Evolutionary conservation across 2,329 filamentous ascomycete species (phyloP).

Genomic region (Dactylellina haptotyla): DNA sequence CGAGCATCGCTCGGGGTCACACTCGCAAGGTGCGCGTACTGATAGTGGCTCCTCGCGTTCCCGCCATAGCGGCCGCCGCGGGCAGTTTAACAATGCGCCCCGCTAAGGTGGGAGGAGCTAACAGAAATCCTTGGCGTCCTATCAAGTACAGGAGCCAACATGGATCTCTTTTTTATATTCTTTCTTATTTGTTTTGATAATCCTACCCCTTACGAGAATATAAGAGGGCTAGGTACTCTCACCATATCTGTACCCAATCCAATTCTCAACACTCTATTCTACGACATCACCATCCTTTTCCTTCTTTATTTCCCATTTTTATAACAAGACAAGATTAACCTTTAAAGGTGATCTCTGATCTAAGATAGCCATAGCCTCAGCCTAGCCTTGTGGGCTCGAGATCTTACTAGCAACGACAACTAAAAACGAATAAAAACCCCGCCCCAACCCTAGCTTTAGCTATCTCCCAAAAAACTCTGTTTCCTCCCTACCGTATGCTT

Average conservation of each 20-base stretch:
- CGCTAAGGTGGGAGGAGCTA: too few relatives aligned
- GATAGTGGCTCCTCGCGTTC: constrained; percentile 14
- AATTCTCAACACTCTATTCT: neutral
- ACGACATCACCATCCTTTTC: neutral
- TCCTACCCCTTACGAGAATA: too few relatives aligned
- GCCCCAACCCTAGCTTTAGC: neutral
- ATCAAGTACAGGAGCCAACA: too few relatives aligned
- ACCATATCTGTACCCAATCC: too few relatives aligned
- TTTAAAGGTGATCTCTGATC: neutral
- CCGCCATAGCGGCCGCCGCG: constrained; percentile 19
- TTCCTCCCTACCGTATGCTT: neutral
- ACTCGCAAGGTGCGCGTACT: constrained; percentile 1
- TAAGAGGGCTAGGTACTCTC: too few relatives aligned
- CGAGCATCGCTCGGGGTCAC: constrained; percentile 4
- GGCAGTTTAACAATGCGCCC: neutral
- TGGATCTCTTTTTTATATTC: too few relatives aligned
- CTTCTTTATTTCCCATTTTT: neutral
- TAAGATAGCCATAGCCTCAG: neutral
- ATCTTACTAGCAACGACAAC: neutral
- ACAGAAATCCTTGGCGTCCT: too few relatives aligned
- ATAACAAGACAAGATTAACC: neutral
- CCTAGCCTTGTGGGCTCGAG: neutral
- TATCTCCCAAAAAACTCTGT: neutral
- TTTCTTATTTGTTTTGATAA: too few relatives aligned
- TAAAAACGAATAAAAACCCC: too few relatives aligned